phyloP scores from a whole-genome alignment of 2,329 filamentous ascomycete species.

The Lecanicillium sp. region DNA sequence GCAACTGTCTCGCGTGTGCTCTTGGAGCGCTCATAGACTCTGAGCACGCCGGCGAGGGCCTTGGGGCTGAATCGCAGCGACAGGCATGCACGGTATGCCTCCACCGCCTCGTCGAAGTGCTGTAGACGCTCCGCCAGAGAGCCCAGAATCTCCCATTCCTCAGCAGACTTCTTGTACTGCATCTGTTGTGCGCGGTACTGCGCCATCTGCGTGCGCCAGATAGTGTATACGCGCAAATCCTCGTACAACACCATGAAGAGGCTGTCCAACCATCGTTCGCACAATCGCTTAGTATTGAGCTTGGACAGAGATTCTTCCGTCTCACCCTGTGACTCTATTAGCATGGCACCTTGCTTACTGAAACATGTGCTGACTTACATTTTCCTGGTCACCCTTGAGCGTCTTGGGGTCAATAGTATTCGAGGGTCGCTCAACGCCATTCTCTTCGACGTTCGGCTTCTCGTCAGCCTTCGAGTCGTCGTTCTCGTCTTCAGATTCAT shows the following conservation, averaged over 20 bases:
- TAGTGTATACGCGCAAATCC: slow-evolving; percentile 95
- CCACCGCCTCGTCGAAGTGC: slow-evolving; percentile 82
- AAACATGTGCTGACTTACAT: slow-evolving; percentile 40
- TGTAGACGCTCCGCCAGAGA: slow-evolving; percentile 89
- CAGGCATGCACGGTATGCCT: slow-evolving; percentile 87
- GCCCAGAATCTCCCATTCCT: slow-evolving; percentile 97
- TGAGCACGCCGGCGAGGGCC: slow-evolving; percentile 78
- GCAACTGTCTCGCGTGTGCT: slow-evolving; percentile 77
- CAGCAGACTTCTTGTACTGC: slow-evolving; percentile 92
- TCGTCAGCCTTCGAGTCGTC: slow-evolving; percentile 26
- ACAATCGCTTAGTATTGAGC: slow-evolving; percentile 94
- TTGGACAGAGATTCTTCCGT: slow-evolving; percentile 74
- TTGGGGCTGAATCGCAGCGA: slow-evolving; percentile 88
- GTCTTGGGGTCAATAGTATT: slow-evolving; percentile 73
- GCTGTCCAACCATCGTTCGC: slow-evolving; percentile 96
- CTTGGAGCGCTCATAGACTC: slow-evolving; percentile 68
- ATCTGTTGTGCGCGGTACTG: slow-evolving; percentile 90
- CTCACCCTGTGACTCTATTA: slow-evolving; percentile 42
- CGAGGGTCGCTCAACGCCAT: slow-evolving; percentile 66
- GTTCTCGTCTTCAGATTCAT: slow-evolving; percentile 27
- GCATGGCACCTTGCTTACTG: background rate
- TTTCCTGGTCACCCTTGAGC: slow-evolving; percentile 68
- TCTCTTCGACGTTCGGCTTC: slow-evolving; percentile 33
- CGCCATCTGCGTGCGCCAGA: slow-evolving; percentile 97
- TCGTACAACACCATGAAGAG: slow-evolving; percentile 99